Conservation (phyloP, 768 basidiomycete genomes). For the Kwoniella mangroviensis region DNA sequence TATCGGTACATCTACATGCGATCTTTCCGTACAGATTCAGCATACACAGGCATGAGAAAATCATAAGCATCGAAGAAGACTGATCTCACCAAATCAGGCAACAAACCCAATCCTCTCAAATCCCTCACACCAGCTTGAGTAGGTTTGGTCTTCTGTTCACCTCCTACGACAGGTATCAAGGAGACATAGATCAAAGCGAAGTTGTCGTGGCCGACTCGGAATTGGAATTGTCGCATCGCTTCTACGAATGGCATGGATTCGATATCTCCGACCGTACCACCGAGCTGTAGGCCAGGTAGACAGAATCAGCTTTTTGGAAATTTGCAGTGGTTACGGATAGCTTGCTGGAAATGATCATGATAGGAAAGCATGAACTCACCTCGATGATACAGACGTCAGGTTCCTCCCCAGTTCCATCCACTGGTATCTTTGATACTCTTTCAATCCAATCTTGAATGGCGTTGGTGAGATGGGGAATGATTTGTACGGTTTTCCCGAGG, state of each 20-base stretch:
- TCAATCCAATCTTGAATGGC: conserved; percentile 99
- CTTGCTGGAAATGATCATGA: neutral
- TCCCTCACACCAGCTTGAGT: conserved; percentile 97
- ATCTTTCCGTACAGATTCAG: conserved; percentile 65
- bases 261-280: conserved; percentile 97
- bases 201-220: conserved; percentile 93
- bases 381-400: conserved; percentile 98
- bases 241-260: conserved; percentile 98
- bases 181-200: conserved; percentile 97
- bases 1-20: conserved; percentile 84
- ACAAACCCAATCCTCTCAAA: conserved; percentile 84
- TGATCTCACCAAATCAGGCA: conserved; percentile 81
- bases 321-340: too few relatives aligned
- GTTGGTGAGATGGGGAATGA: conserved; percentile 93
- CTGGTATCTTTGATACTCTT: conserved; percentile 89
- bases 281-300: conserved; percentile 65
- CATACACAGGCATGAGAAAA: neutral
- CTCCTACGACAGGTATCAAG: conserved; percentile 97
- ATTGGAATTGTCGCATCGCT: conserved; percentile 99
- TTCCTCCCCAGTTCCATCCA: conserved; percentile 87
- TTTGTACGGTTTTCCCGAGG: conserved; percentile 95
- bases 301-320: neutral
- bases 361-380: conserved; percentile 60
- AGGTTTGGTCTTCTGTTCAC: conserved; percentile 98
- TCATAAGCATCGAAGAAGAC: neutral